Evolutionary conservation across 139 green algal genomes (phyloP).

Genomic region (Chlamydomonas sp.): DNA sequence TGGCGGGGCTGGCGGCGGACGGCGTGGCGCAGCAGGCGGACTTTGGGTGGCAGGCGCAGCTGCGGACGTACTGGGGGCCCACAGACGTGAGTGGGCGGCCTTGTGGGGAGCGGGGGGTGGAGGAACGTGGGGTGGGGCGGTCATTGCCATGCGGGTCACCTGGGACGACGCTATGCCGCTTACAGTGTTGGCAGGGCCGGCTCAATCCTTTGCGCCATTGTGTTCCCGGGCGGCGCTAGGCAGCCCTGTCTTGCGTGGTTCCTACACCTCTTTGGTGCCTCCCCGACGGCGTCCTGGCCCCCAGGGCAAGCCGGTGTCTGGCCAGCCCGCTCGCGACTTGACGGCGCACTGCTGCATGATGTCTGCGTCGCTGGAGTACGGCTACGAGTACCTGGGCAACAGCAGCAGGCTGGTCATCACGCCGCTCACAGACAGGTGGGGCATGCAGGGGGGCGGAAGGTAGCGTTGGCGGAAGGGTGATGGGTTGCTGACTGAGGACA

Average conservation of each 20-base stretch:
- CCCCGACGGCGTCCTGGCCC: background rate
- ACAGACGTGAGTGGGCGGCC: slow-evolving; percentile 55
- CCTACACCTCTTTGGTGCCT: too few species aligned
- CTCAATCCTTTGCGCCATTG: too few species aligned
- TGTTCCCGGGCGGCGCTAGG: too few species aligned
- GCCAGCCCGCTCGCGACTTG: slow-evolving; percentile 41
- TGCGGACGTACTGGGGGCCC: slow-evolving; percentile 81
- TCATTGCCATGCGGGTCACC: background rate
- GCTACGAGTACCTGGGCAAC: slow-evolving; percentile 73
- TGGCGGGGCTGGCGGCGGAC: slow-evolving; percentile 55
- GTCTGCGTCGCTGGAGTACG: slow-evolving; percentile 67
- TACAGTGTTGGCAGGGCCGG: too few species aligned
- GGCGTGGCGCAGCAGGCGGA: slow-evolving; percentile 42
- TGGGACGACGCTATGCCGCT: background rate
- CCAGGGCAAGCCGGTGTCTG: slow-evolving; percentile 11
- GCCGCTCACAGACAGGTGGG: slow-evolving; percentile 62
- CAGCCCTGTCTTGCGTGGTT: too few species aligned
- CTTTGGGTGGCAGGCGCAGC: slow-evolving; percentile 83
- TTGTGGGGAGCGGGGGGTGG: background rate
- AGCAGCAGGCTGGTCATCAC: slow-evolving; percentile 68
- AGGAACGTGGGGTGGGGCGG: background rate
- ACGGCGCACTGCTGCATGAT: slow-evolving; percentile 63
- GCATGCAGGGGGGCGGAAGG: background rate
- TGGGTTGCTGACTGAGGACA: background rate
- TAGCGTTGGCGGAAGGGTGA: slow-evolving; percentile 6